Percentiles rank a stretch among this genome's conserved stretches.
Evolutionary conservation across 2,329 filamentous ascomycete species (phyloP).

Genomic region (Coniella lustricola): DNA sequence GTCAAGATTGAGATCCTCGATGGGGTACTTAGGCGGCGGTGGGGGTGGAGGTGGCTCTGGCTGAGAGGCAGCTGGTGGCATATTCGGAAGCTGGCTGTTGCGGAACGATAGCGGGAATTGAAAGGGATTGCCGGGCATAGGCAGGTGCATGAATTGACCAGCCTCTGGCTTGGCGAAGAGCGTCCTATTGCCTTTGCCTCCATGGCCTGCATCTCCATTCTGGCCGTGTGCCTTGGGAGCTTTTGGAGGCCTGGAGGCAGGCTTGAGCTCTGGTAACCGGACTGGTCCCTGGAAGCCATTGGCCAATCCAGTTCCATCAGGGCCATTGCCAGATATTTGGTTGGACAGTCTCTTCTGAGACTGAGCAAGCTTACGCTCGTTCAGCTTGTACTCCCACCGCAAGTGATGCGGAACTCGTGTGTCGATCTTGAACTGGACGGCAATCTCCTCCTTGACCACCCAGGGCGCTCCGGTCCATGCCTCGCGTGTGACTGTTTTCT

Average conservation of each 20-base stretch:
- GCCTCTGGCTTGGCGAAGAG: constrained; percentile 29
- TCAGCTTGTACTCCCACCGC: constrained; percentile 70
- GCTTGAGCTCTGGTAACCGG: constrained; percentile 66
- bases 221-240: constrained; percentile 59
- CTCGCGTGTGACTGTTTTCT: constrained; percentile 86
- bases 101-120: constrained; percentile 38
- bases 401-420: constrained; percentile 79
- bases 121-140: constrained; percentile 39
- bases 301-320: constrained; percentile 34
- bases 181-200: constrained; percentile 32
- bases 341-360: constrained; percentile 53
- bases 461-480: constrained; percentile 95
- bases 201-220: constrained; percentile 24
- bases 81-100: constrained; percentile 33
- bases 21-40: constrained; percentile 85
- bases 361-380: constrained; percentile 67
- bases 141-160: constrained; percentile 31
- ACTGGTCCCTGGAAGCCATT: constrained; percentile 38
- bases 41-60: constrained; percentile 50
- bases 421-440: constrained; percentile 76
- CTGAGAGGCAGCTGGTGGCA: constrained; percentile 33
- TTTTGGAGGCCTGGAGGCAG: constrained; percentile 64
- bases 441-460: constrained; percentile 84
- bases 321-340: constrained; percentile 23
- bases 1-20: constrained; percentile 82